phyloP scores from a whole-genome alignment of 2,329 filamentous ascomycete genomes.

The Parastagonospora nodorum region DNA sequence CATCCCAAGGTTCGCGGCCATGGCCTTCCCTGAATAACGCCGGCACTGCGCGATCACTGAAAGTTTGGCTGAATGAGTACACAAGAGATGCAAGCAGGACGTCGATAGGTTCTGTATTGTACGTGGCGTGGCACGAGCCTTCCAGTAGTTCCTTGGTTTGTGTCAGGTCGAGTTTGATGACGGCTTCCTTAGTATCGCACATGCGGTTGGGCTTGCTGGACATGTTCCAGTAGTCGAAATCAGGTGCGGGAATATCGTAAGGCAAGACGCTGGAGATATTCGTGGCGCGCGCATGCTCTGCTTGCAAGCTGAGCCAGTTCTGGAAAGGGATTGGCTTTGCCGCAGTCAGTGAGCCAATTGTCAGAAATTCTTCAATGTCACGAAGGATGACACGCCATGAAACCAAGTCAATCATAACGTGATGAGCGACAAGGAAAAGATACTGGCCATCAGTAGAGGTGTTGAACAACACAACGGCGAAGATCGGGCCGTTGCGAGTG shows the following conservation, averaged over 20 bases:
- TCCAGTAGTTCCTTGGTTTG: conserved; percentile 14
- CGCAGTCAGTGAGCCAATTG: conserved; percentile 1
- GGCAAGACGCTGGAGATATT: conserved; percentile 1
- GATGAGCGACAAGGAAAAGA: conserved; percentile 33
- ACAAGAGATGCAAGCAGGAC: conserved; percentile 28
- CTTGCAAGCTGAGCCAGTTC: conserved; percentile 16
- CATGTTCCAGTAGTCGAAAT: conserved; percentile 30
- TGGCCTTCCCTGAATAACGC: conserved; percentile 34
- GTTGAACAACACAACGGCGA: conserved; percentile 27
- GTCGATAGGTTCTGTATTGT: conserved; percentile 54
- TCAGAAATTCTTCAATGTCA: conserved; percentile 43
- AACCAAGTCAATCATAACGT: conserved; percentile 49
- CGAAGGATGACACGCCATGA: conserved; percentile 52
- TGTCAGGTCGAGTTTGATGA: conserved; percentile 10
- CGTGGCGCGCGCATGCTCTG: conserved; percentile 3
- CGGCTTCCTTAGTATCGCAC: conserved; percentile 12
- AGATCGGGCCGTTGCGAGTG: conserved; percentile 17
- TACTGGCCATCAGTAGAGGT: conserved; percentile 6
- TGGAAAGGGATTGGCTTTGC: conserved; percentile 14
- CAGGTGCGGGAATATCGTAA: conserved; percentile 18
- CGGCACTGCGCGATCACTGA: conserved; percentile 52
- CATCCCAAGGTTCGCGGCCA: conserved; percentile 37
- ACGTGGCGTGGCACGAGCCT: conserved; percentile 42
- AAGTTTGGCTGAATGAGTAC: conserved; percentile 55
- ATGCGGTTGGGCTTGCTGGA: conserved; percentile 9